Evolutionary conservation across 129 eudicot species (phyloP).

Genomic region (Centaurea solstitialis): DNA sequence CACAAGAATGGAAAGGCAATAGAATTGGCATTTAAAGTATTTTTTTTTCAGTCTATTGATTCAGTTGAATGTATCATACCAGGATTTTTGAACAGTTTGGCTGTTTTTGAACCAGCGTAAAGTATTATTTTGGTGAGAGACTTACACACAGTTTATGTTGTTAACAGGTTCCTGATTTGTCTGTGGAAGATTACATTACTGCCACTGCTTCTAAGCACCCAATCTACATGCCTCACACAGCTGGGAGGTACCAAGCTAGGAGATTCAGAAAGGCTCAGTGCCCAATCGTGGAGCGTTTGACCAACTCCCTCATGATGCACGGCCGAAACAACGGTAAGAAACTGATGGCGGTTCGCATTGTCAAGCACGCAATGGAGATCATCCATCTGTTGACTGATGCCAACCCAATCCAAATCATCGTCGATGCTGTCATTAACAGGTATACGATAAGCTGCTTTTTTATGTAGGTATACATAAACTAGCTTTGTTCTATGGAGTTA

Average conservation of each 20-base stretch:
- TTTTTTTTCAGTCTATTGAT: background rate
- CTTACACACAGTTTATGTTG: background rate
- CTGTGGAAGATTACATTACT: slow-evolving; percentile 69
- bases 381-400: slow-evolving; percentile 69
- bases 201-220: slow-evolving; percentile 62
- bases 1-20: background rate
- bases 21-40: background rate
- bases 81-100: background rate
- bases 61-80: background rate
- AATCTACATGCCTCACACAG: slow-evolving; percentile 68
- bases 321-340: slow-evolving; percentile 79
- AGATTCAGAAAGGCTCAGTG: slow-evolving; percentile 84
- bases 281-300: slow-evolving; percentile 77
- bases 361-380: slow-evolving; percentile 81
- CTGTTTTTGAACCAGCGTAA: background rate
- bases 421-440: slow-evolving; percentile 87
- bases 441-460: background rate
- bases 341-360: slow-evolving; percentile 70
- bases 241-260: slow-evolving; percentile 69
- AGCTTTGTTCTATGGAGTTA: background rate
- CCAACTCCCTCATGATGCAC: slow-evolving; percentile 88
- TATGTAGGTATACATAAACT: background rate
- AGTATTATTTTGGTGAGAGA: background rate
- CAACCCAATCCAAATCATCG: slow-evolving; percentile 76
- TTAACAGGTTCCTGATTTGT: slow-evolving; percentile 58